These are phyloP conservation scores for Populus simonii DNA, from an alignment of 345 rosid species.

Conservation along the genomic window DNA sequence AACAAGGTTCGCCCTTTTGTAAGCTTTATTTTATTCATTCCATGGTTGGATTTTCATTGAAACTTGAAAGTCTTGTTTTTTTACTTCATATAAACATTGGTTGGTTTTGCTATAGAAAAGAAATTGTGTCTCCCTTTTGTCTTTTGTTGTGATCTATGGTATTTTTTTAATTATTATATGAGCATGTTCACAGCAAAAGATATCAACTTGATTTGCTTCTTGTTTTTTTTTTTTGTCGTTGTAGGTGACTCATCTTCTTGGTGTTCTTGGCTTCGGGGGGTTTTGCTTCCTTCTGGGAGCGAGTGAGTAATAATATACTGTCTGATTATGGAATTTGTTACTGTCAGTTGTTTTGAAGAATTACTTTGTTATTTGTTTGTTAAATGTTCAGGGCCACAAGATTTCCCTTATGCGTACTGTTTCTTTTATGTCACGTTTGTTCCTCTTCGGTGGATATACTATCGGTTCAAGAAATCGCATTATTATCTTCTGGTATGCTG, in stretches of 20 bases:
- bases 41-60: not conserved
- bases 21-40: not conserved
- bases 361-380: slow-evolving; percentile 13
- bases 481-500: slow-evolving; percentile 86
- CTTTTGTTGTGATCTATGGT: not conserved
- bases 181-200: not conserved
- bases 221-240: not conserved
- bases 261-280: slow-evolving; percentile 92
- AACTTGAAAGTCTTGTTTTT: not conserved
- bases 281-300: slow-evolving; percentile 93
- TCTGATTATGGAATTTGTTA: slow-evolving; percentile 15
- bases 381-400: slow-evolving; percentile 71
- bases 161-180: not conserved
- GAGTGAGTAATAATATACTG: slow-evolving; percentile 45
- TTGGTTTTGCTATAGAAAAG: not conserved
- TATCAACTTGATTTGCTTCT: not conserved
- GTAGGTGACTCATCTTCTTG: slow-evolving; percentile 81
- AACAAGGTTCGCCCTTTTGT: slow-evolving; percentile 50
- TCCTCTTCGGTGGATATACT: slow-evolving; percentile 96
- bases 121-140: not conserved
- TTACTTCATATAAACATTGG: not conserved
- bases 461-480: slow-evolving; percentile 96
- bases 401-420: slow-evolving; percentile 79
- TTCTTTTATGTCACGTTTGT: slow-evolving; percentile 75
- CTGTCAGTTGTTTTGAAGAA: not conserved